These are phyloP conservation scores for Kwoniella pini DNA, from an alignment of 768 basidiomycete species.

Conservation along the genomic window DNA sequence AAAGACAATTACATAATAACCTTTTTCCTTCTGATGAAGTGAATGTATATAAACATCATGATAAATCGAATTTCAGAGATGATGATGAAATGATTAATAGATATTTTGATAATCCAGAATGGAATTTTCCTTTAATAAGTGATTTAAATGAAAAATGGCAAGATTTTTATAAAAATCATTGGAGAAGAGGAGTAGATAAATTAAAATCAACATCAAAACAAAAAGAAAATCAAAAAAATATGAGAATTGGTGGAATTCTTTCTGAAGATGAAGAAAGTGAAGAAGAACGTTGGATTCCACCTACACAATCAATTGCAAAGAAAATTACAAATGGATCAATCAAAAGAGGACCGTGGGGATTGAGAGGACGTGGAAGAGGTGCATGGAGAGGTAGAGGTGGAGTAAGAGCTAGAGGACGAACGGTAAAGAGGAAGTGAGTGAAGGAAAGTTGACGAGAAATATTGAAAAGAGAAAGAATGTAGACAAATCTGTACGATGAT, in stretches of 20 bases:
- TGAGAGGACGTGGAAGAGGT: conserved; percentile 18
- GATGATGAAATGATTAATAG: neutral
- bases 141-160: conserved; percentile 13
- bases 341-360: conserved; percentile 7
- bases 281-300: neutral
- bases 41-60: too few species aligned
- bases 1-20: neutral
- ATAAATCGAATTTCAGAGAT: too few species aligned
- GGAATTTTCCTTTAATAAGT: conserved; percentile 10
- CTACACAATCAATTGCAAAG: neutral
- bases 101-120: neutral
- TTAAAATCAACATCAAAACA: neutral
- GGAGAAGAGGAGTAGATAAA: conserved; percentile 37
- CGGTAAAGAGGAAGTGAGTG: conserved; percentile 18
- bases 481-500: too few species aligned
- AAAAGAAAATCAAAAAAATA: neutral
- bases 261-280: conserved; percentile 1
- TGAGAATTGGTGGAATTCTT: conserved; percentile 1
- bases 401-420: conserved; percentile 9
- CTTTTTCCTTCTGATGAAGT: neutral
- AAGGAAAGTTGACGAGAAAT: too few species aligned
- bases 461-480: too few species aligned
- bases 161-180: conserved; percentile 45
- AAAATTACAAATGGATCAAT: neutral
- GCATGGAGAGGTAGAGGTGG: conserved; percentile 8